Evolutionary conservation across 2,329 filamentous ascomycete genomes (phyloP).

Genomic region (Venturia oleaginea): DNA sequence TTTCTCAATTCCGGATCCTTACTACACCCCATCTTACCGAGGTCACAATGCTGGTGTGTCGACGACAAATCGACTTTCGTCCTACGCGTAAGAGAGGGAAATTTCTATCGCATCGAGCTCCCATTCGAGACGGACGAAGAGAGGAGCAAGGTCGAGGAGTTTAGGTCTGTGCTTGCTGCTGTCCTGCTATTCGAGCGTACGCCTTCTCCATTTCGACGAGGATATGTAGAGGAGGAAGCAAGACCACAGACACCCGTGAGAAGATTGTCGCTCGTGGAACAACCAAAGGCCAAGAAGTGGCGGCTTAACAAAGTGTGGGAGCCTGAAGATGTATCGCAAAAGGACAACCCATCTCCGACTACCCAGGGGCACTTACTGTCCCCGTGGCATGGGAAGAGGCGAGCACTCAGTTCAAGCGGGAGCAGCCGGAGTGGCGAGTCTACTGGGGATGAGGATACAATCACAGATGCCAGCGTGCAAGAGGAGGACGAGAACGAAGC

Average conservation of each 20-base stretch:
- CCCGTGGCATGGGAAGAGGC: background rate
- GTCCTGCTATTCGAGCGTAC: conserved; percentile 83
- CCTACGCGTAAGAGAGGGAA: conserved; percentile 71
- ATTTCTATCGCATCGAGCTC: conserved; percentile 86
- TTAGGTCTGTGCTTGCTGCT: conserved; percentile 61
- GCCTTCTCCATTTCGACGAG: conserved; percentile 71
- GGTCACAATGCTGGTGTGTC: conserved; percentile 90
- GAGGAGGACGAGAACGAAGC: background rate
- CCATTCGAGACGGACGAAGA: conserved; percentile 58
- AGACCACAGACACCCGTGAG: conserved; percentile 49
- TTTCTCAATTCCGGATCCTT: conserved; percentile 75
- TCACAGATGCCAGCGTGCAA: conserved; percentile 6
- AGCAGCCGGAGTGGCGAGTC: conserved; percentile 16
- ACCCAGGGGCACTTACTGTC: background rate
- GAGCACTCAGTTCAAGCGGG: conserved; percentile 21
- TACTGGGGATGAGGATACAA: conserved; percentile 11
- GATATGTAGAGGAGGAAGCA: conserved; percentile 65
- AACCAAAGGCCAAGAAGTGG: conserved; percentile 38
- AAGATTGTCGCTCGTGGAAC: conserved; percentile 49
- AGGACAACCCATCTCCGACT: conserved; percentile 16
- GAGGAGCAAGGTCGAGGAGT: conserved; percentile 50
- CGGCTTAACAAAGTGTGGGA: conserved; percentile 38
- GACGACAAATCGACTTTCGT: conserved; percentile 78
- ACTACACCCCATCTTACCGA: conserved; percentile 76
- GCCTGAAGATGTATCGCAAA: conserved; percentile 31